Evolutionary conservation across 2,329 filamentous ascomycete genomes (phyloP), one percentile per base, ranked within the genome.

Genomic region (Aspergillus tubingensis): DNA sequence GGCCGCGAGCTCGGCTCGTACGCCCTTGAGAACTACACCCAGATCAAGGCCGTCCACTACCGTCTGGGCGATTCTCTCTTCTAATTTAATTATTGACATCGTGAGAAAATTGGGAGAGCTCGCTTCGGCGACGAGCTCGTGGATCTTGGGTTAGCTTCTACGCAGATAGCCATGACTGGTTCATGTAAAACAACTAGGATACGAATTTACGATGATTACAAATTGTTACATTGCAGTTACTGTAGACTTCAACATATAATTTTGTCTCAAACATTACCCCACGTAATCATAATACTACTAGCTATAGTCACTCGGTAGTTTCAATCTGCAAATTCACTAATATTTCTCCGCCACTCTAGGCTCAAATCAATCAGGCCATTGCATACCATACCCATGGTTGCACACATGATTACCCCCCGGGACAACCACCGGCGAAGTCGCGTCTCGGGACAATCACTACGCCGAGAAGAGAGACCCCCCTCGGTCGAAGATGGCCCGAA

Each of bases 11-110:
- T 81, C 44, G 79, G 79, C 67, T 77, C 79, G 62, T 81, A 81
- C 66, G 79, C 79, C 21, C 74, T 81, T 58, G 75, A 80, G 65
- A 81, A 81, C 72, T 81, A 81, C 72, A 81, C 79, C 54, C 77
- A 81, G 70, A 61, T 81, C 72, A 81, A 81, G 77, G 74, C 78
- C 11, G 79, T 81, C 50, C 77, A 79, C 68, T 67, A 65, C 63
- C 62, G 62, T 56, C 71, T 80, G 59, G 78, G 77, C 47, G 77
- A 78, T 62, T 77, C 79, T 65, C 72, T 80, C 56, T 81, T 81
- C 65, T 50, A 50, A 74, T 69, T 66, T 80, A 77, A 76, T 62
- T 8, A 36, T 36, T 54, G 57, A 64, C 44, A 57, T 61, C 21
- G 56, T 64, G 59, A 60, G 41, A 60, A 56, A 43, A 58, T 43